phyloP scores from a whole-genome alignment of 306 rosid species.

The Urtica urens region DNA sequence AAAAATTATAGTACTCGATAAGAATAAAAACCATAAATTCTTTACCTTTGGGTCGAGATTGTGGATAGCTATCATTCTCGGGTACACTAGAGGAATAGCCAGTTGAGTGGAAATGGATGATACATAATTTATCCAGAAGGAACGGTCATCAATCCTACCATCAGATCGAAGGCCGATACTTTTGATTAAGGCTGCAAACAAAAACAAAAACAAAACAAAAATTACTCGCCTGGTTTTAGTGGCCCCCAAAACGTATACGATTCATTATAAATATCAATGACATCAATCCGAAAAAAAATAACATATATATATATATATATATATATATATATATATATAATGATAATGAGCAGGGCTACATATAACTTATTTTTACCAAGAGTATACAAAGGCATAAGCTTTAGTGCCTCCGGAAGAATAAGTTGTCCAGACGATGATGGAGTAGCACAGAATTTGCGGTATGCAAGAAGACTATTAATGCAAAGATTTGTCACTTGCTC shows the following conservation, averaged over 20 bases:
- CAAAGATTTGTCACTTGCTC: constrained; percentile 87
- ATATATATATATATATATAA: too few species aligned
- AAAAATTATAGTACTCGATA: background rate
- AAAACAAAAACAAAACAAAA: constrained; percentile 13
- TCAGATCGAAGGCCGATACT: constrained; percentile 73
- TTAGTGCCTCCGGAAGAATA: constrained; percentile 97
- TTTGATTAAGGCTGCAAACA: constrained; percentile 71
- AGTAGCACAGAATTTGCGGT: constrained; percentile 93
- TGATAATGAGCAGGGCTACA: too few species aligned
- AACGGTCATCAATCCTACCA: constrained; percentile 83
- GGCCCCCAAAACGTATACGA: background rate
- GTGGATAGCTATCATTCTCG: constrained; percentile 83
- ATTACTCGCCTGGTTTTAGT: too few species aligned
- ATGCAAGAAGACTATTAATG: constrained; percentile 71
- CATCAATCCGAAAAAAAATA: too few species aligned
- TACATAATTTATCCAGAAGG: constrained; percentile 75
- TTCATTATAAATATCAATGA: background rate
- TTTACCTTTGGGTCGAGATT: constrained; percentile 66
- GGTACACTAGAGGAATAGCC: constrained; percentile 92
- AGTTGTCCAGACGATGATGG: constrained; percentile 97
- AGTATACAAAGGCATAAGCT: constrained; percentile 89
- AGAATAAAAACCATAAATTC: background rate
- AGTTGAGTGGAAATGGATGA: constrained; percentile 71
- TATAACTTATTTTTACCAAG: too few species aligned
- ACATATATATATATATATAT: too few species aligned